phyloP scores from a whole-genome alignment of 2,329 filamentous ascomycete genomes.

The Diaporthe vaccinii region DNA sequence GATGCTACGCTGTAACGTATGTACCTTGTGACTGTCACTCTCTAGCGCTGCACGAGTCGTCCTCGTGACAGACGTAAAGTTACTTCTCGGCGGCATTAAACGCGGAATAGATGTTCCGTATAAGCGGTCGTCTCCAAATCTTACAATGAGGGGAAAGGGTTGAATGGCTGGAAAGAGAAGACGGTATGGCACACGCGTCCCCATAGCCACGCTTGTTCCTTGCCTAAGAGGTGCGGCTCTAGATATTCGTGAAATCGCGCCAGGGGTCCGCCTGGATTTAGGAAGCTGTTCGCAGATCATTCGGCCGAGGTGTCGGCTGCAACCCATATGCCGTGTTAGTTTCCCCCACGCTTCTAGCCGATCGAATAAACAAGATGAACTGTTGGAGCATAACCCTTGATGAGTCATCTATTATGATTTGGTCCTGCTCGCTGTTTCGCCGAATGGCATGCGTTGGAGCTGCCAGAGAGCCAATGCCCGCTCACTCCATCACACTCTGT shows the following conservation, averaged over 20 bases:
- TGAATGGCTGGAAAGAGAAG: not conserved
- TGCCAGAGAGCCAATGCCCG: not conserved
- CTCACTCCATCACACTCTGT: not conserved
- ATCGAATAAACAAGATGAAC: slow-evolving; percentile 19
- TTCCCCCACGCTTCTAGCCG: not conserved
- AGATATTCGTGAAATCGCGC: not conserved
- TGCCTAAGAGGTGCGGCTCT: slow-evolving; percentile 21
- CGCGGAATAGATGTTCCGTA: slow-evolving; percentile 28
- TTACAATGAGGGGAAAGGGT: not conserved
- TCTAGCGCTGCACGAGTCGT: not conserved
- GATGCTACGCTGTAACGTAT: slow-evolving; percentile 13
- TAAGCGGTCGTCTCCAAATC: not conserved
- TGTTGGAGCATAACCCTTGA: not conserved
- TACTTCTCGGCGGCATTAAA: slow-evolving; percentile 23
- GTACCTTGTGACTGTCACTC: slow-evolving; percentile 20
- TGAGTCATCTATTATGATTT: not conserved
- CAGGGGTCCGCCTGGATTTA: not conserved
- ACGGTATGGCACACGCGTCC: not conserved
- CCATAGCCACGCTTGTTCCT: slow-evolving; percentile 6
- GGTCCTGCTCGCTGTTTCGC: not conserved
- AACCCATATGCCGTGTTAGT: not conserved
- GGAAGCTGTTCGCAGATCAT: slow-evolving; percentile 19
- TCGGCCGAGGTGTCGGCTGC: slow-evolving; percentile 6
- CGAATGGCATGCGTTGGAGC: not conserved
- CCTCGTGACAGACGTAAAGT: slow-evolving; percentile 27